phyloP scores from a whole-genome alignment of 805 yeast species.

The Teunomyces gatunensis region DNA sequence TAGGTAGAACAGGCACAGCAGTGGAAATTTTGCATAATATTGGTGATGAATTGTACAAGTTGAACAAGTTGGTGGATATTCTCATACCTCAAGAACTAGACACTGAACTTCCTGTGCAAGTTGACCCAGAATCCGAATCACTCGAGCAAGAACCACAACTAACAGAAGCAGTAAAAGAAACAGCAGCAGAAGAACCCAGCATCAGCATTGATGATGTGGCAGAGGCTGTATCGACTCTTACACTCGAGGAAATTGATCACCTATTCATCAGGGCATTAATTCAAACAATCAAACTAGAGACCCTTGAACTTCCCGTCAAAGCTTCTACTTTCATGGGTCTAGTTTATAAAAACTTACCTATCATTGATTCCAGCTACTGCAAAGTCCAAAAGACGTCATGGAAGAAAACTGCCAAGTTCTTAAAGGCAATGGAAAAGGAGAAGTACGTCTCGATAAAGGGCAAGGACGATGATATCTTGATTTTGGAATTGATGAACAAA shows the following conservation, averaged over 20 bases:
- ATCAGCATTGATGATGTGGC: constrained; percentile 15
- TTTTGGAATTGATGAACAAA: constrained; percentile 49
- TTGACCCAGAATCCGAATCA: constrained; percentile 9
- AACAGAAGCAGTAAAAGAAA: not conserved
- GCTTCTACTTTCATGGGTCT: constrained; percentile 74
- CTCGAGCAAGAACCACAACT: constrained; percentile 5
- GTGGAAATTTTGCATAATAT: constrained; percentile 66
- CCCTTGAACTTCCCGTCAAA: constrained; percentile 60
- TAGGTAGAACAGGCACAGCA: constrained; percentile 76
- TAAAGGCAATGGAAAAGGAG: constrained; percentile 82
- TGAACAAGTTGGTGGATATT: constrained; percentile 46
- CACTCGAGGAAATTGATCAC: constrained; percentile 67
- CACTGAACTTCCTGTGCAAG: constrained; percentile 34
- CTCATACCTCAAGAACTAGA: constrained; percentile 27
- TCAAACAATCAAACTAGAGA: constrained; percentile 61
- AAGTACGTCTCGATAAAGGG: constrained; percentile 72
- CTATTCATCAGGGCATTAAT: constrained; percentile 69
- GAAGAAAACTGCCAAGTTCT: constrained; percentile 83
- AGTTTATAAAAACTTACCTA: constrained; percentile 71
- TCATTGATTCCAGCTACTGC: constrained; percentile 50
- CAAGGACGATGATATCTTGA: constrained; percentile 74
- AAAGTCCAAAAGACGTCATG: constrained; percentile 79
- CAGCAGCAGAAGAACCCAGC: not conserved
- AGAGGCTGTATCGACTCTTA: constrained; percentile 39
- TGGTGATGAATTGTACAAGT: constrained; percentile 60